These are phyloP conservation scores for Plectranthus barbatus DNA, from an alignment of 257 asterid species.

Conservation along the genomic window DNA sequence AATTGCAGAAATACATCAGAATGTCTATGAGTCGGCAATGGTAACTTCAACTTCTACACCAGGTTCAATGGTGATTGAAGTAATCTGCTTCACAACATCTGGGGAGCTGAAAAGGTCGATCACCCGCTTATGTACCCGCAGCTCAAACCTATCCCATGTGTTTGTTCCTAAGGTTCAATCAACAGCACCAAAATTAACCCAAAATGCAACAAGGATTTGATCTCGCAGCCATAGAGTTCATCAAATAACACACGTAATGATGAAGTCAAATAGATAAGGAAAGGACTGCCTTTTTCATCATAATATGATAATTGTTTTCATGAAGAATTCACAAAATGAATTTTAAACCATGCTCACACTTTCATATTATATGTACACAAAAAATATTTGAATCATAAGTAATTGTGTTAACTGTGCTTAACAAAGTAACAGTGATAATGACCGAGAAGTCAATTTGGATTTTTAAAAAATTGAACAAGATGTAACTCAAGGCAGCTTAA, in stretches of 20 bases:
- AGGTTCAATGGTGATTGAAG: slow-evolving; percentile 57
- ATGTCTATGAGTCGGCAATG: slow-evolving; percentile 40
- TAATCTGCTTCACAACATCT: slow-evolving; percentile 60
- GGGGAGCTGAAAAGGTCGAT: slow-evolving; percentile 61
- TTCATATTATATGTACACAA: too few relatives aligned
- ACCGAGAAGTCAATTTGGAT: background rate
- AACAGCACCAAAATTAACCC: background rate
- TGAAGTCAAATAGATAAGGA: too few relatives aligned
- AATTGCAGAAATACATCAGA: background rate
- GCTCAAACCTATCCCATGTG: slow-evolving; percentile 46
- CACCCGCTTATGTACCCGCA: slow-evolving; percentile 53
- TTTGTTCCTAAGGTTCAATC: slow-evolving; percentile 29
- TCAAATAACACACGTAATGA: too few relatives aligned
- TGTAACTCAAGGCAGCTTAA: background rate
- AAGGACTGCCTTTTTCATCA: background rate
- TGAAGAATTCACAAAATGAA: background rate
- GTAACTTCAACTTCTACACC: slow-evolving; percentile 64
- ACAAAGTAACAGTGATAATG: background rate
- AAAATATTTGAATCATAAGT: too few relatives aligned
- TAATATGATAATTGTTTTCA: background rate
- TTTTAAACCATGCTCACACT: too few relatives aligned
- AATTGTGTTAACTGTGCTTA: background rate
- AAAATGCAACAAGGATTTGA: background rate
- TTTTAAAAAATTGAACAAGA: background rate
- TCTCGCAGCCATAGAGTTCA: too few relatives aligned